Conservation (phyloP, 352 stramenopile species). For the Elongisporangium anandrum region DNA sequence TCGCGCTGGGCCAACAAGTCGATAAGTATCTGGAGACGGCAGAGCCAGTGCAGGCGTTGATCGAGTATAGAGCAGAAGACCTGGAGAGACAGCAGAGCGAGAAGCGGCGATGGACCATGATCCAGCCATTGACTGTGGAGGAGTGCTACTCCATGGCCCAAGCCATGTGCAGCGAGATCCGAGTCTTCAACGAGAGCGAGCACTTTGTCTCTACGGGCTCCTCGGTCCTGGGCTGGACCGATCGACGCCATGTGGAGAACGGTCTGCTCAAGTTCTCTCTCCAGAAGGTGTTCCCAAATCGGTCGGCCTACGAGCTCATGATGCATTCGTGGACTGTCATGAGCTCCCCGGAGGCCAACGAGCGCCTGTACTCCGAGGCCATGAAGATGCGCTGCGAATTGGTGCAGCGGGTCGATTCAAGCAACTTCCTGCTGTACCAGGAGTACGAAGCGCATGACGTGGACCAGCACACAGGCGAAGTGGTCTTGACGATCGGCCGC, state of each 20-base stretch:
- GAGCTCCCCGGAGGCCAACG: not conserved
- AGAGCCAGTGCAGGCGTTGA: not conserved
- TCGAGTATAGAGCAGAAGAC: not conserved
- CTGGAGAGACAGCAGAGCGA: not conserved
- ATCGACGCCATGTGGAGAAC: constrained; percentile 24
- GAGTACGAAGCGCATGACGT: not conserved
- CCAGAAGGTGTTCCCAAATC: constrained; percentile 18
- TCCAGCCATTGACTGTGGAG: not conserved
- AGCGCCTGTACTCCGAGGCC: constrained; percentile 2
- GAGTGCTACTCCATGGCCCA: not conserved
- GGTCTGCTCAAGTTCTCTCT: constrained; percentile 28
- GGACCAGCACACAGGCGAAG: not conserved
- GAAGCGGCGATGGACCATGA: not conserved
- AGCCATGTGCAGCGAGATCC: not conserved
- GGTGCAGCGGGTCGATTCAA: constrained; percentile 4
- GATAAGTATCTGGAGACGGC: not conserved
- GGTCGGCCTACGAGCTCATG: constrained; percentile 5
- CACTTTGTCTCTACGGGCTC: not conserved
- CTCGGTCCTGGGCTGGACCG: constrained; percentile 21
- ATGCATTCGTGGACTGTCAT: constrained; percentile 3
- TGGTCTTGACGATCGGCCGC: not conserved
- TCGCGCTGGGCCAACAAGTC: not conserved
- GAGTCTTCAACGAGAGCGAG: not conserved
- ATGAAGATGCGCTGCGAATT: constrained; percentile 3
- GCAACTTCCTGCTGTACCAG: constrained; percentile 4